Percentiles rank a stretch among this genome's conserved stretches.
These are phyloP conservation scores for Cajanus cajan DNA, from an alignment of 306 rosid genomes.

Conservation along the genomic window DNA sequence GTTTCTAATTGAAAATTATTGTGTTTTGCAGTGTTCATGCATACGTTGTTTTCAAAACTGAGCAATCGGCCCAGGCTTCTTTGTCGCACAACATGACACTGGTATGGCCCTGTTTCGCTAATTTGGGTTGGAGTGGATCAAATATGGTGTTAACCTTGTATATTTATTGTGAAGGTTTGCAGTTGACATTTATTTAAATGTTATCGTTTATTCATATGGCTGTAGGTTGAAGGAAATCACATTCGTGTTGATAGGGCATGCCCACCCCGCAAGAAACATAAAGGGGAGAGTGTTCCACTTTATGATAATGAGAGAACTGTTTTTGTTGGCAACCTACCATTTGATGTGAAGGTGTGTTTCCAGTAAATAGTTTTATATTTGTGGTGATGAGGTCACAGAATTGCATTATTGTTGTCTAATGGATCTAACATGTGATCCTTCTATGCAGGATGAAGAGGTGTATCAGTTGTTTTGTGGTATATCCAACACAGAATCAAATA, in stretches of 20 bases:
- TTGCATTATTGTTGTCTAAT: background rate
- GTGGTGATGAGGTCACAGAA: background rate
- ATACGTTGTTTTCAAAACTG: constrained; percentile 73
- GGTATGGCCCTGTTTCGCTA: constrained; percentile 48
- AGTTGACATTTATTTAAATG: background rate
- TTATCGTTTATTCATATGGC: constrained; percentile 19
- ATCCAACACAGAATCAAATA: constrained; percentile 49
- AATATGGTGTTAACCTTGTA: background rate
- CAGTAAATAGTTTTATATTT: background rate
- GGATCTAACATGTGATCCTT: constrained; percentile 8
- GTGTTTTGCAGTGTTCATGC: constrained; percentile 73
- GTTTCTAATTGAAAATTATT: constrained; percentile 28
- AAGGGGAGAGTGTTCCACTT: constrained; percentile 58
- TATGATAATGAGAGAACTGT: constrained; percentile 88
- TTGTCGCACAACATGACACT: constrained; percentile 82
- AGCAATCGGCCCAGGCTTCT: constrained; percentile 77
- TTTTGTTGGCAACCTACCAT: constrained; percentile 95
- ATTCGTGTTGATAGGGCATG: constrained; percentile 95
- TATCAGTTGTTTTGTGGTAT: constrained; percentile 76
- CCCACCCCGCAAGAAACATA: constrained; percentile 93
- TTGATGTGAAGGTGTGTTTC: constrained; percentile 81
- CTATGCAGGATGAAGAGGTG: constrained; percentile 87
- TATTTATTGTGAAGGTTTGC: background rate
- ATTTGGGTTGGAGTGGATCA: background rate
- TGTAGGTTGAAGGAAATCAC: constrained; percentile 84